Base-by-base conservation (phyloP, 2,329 filamentous ascomycete species). In the Fusarium nematophilum region DNA sequence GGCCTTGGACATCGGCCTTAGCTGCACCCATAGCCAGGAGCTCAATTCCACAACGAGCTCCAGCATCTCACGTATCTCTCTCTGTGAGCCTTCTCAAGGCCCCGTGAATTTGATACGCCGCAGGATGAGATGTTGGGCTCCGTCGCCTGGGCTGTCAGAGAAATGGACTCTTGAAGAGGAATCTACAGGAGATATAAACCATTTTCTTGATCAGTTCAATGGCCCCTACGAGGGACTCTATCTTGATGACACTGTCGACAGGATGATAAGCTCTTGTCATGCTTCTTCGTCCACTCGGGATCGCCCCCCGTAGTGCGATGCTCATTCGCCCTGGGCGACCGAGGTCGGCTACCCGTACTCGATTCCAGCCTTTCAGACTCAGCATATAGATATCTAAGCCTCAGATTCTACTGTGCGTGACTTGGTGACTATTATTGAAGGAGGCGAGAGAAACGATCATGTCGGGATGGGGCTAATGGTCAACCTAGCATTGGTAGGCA, bases 31-130 rank as follows among this genome's bases (percentile, higher is more conserved):
- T 1, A 83, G 82, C 73, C 81, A 79, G 18, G 88, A 72, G 2
- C 78, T 76, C 72, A 86, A 82, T 45, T 85, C 78, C 0, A 78
- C 83, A 8, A 81, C 85, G 55, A 88, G 77, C 49, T 81, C 62
- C 45, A 88, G 67, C 86, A 88, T 88, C 58, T 85, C 81, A 44
- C 79, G 75, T 40, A 88, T 87, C 65, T 88, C 81, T n/a, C 70
- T 71, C 1, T 85, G 83, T 25, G 77, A 77, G 3, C 84, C 83
- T 57, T 85, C 73, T 14, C 62, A 44, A 9, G 71, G 73, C 3
- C 82, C 83, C 1, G 78, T 79, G 26, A 86, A 70, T 59, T 78
- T 79, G 17, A 79, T 72, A 6, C 83, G 81, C 64, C 85, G 86
- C 36, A 71, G 74, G 37, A 89, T 85, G 63, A 90, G 70, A 2